Conservation (phyloP, 164 flowering plant species). For the Nelumbo lutea region DNA sequence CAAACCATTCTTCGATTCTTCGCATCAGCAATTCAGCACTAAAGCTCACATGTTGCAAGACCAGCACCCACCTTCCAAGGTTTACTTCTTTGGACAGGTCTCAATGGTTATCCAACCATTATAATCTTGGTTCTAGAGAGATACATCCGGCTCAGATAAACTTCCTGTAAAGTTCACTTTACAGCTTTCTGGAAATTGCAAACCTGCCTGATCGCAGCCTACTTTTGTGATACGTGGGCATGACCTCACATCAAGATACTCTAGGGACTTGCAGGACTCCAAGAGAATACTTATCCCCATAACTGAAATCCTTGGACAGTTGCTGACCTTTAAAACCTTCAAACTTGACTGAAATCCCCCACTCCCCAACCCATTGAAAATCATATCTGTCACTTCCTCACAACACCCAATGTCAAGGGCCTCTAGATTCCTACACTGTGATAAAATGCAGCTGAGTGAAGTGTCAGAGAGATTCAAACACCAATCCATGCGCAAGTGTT, state of each 20-base stretch:
- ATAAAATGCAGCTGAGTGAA: conserved; percentile 52
- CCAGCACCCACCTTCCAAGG: not conserved
- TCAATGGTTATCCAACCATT: not conserved
- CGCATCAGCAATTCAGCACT: not conserved
- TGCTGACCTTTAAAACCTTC: conserved; percentile 64
- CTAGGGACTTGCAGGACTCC: conserved; percentile 51
- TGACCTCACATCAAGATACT: conserved; percentile 82
- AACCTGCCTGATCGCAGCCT: conserved; percentile 69
- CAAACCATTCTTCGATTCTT: not conserved
- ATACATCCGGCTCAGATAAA: conserved; percentile 46
- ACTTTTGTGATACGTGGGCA: conserved; percentile 64
- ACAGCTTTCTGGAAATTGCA: conserved; percentile 64
- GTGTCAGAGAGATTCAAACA: conserved; percentile 72
- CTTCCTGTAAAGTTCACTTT: conserved; percentile 69
- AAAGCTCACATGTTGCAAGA: not conserved
- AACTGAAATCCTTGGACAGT: conserved; percentile 79
- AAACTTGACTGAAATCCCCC: conserved; percentile 33
- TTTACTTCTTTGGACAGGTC: not conserved
- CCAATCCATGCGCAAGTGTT: conserved; percentile 81
- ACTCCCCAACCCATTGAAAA: conserved; percentile 45
- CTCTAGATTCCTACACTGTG: conserved; percentile 60
- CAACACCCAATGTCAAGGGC: conserved; percentile 81
- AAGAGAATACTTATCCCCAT: conserved; percentile 48
- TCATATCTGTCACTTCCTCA: conserved; percentile 75
- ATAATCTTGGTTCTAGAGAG: conserved; percentile 12